Evolutionary conservation across 2,329 filamentous ascomycete species (phyloP).

Genomic region (Chaetoscypha palmicola): DNA sequence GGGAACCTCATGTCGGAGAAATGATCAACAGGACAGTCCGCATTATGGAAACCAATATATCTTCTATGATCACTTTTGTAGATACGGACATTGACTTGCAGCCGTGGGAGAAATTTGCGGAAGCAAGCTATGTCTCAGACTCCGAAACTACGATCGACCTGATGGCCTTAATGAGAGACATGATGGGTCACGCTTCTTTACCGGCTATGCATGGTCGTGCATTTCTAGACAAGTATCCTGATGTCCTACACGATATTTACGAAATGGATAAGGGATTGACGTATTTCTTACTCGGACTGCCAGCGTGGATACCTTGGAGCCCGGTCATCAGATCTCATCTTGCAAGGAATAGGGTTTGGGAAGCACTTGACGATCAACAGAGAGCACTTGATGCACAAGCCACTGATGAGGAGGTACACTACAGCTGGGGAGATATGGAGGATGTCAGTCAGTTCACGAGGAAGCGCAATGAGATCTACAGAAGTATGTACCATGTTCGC

Average conservation of each 20-base stretch:
- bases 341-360: constrained; percentile 36
- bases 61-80: constrained; percentile 52
- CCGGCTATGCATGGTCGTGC: constrained; percentile 46
- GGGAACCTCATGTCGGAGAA: constrained; percentile 39
- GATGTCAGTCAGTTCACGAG: constrained; percentile 41
- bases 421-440: constrained; percentile 40
- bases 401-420: constrained; percentile 34
- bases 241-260: constrained; percentile 48
- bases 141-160: constrained; percentile 45
- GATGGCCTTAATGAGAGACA: constrained; percentile 46
- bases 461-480: constrained; percentile 35
- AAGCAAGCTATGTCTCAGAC: constrained; percentile 36
- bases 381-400: constrained; percentile 36
- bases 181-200: constrained; percentile 45
- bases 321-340: constrained; percentile 41
- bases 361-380: constrained; percentile 36
- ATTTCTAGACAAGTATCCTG: constrained; percentile 44
- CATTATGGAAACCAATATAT: constrained; percentile 39
- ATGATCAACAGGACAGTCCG: constrained; percentile 33
- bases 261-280: constrained; percentile 47
- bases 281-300: constrained; percentile 46
- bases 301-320: constrained; percentile 48
- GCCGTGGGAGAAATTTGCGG: constrained; percentile 51
- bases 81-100: constrained; percentile 53
- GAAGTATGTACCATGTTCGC: constrained; percentile 27